Evolutionary conservation across 768 basidiomycete genomes (phyloP).

Genomic region (Naganishia kalamii): DNA sequence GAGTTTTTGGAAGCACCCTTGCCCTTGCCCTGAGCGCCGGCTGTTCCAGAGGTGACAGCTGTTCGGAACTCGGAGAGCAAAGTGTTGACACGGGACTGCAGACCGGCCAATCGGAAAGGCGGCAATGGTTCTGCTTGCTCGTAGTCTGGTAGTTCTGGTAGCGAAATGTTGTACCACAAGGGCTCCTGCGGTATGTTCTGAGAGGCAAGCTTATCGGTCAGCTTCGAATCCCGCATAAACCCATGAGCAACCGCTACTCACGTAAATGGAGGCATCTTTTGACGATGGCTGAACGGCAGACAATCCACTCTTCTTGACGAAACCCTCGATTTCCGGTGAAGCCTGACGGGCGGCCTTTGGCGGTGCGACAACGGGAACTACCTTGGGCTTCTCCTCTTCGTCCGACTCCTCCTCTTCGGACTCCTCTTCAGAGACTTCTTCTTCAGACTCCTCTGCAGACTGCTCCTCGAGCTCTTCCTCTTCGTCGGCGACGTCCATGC

Average conservation of each 20-base stretch:
- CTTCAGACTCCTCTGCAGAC: conserved; percentile 47
- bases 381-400: conserved; percentile 15
- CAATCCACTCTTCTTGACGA: conserved; percentile 22
- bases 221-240: neutral
- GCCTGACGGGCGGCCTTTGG: neutral
- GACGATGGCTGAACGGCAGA: neutral
- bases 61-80: conserved; percentile 35
- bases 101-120: conserved; percentile 18
- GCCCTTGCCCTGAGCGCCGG: neutral
- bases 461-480: conserved; percentile 51
- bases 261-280: conserved; percentile 16
- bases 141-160: conserved; percentile 18
- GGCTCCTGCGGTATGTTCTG: conserved; percentile 35
- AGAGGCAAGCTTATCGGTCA: neutral
- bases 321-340: conserved; percentile 6
- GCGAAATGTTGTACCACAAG: conserved; percentile 29
- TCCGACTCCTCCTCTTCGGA: conserved; percentile 30
- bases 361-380: too few relatives aligned
- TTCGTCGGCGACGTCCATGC: conserved; percentile 38
- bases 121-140: conserved; percentile 19
- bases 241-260: conserved; percentile 24
- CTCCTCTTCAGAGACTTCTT: conserved; percentile 45
- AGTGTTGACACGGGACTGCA: conserved; percentile 25
- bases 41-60: conserved; percentile 25
- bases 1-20: conserved; percentile 12